Evolutionary conservation across 306 rosid genomes (phyloP).

Genomic region (Abrus precatorius): DNA sequence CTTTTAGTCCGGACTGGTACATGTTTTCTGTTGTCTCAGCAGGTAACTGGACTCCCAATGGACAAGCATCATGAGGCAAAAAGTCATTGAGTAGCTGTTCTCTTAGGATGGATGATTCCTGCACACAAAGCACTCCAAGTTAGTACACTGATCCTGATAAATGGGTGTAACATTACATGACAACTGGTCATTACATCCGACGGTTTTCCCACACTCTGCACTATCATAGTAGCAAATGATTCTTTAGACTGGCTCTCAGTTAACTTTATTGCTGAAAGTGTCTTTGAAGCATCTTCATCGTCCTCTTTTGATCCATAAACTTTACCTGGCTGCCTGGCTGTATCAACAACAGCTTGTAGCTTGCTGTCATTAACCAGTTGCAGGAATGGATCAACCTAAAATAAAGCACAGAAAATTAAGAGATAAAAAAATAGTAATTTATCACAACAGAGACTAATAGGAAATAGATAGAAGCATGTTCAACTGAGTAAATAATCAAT

Average conservation of each 20-base stretch:
- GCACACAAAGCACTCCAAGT: constrained; percentile 42
- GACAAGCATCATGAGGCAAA: constrained; percentile 84
- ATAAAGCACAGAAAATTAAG: constrained; percentile 36
- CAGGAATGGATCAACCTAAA: constrained; percentile 88
- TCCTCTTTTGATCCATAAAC: constrained; percentile 83
- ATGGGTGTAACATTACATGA: constrained; percentile 15
- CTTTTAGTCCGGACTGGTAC: constrained; percentile 56
- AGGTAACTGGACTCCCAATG: constrained; percentile 71
- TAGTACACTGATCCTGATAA: constrained; percentile 31
- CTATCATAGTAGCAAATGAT: constrained; percentile 71
- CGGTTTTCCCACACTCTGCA: constrained; percentile 65
- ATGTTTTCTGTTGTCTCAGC: constrained; percentile 56
- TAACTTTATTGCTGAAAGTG: constrained; percentile 65
- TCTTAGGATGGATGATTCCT: constrained; percentile 65
- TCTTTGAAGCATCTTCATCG: constrained; percentile 65
- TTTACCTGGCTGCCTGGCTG: constrained; percentile 46
- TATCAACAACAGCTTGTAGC: constrained; percentile 64
- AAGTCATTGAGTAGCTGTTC: constrained; percentile 72
- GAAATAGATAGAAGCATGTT: constrained; percentile 16
- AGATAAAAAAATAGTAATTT: constrained; percentile 21
- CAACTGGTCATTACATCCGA: constrained; percentile 58
- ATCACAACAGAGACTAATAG: constrained; percentile 26
- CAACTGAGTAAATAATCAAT: constrained; percentile 1
- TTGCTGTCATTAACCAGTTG: constrained; percentile 70
- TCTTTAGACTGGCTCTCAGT: constrained; percentile 76